Conservation (phyloP, 371 early-diverging fungal genomes). For the Coemansia sp. region DNA sequence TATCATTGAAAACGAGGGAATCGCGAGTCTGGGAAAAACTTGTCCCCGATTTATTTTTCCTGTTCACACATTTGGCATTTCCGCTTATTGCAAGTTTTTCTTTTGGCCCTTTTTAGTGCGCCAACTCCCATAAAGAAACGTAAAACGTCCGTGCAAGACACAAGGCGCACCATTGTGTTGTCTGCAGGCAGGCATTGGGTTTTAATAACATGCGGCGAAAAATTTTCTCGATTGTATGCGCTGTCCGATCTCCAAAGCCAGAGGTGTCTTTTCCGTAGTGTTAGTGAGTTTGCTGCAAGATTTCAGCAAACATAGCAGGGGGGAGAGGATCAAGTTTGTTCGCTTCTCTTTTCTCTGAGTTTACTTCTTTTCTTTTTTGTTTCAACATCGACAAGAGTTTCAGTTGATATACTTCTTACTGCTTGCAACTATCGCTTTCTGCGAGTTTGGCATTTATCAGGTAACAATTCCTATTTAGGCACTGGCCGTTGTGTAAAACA, state of each 20-base stretch:
- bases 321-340: neutral
- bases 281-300: no score
- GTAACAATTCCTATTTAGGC: neutral
- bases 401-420: no score
- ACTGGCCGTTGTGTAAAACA: neutral
- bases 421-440: no score
- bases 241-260: neutral
- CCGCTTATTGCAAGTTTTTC: neutral
- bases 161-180: neutral
- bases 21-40: neutral
- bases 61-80: conserved; percentile 1
- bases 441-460: neutral
- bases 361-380: neutral
- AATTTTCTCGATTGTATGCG: conserved; percentile 8
- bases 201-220: conserved; percentile 4
- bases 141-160: neutral
- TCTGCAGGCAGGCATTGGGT: neutral
- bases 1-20: neutral
- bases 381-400: neutral
- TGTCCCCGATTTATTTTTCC: no score
- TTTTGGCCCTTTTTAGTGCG: neutral
- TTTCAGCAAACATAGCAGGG: neutral
- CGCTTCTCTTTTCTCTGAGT: neutral
- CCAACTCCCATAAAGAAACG: neutral
- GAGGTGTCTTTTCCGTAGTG: neutral